Percentiles rank a stretch among this genome's conserved stretches.
Conservation (phyloP, 2,329 filamentous ascomycete species). For the Hymenoscyphus fraxineus region DNA sequence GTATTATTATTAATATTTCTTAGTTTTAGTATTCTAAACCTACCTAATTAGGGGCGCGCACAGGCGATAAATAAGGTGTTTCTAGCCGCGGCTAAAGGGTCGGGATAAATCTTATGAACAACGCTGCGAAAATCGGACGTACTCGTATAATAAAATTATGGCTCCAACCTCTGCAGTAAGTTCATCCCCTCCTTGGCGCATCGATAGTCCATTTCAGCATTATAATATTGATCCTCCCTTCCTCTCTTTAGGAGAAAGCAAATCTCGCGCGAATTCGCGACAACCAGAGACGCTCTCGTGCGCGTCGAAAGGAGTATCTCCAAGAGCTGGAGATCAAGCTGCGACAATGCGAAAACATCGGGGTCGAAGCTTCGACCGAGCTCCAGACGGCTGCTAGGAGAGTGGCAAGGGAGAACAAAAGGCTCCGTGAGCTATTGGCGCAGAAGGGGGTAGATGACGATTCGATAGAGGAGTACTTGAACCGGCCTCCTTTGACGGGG, state of each 20-base stretch:
- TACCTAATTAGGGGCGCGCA: too few relatives aligned
- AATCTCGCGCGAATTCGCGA: constrained; percentile 62
- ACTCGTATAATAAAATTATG: background rate
- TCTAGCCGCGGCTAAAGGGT: too few relatives aligned
- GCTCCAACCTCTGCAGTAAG: background rate
- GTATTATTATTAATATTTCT: too few relatives aligned
- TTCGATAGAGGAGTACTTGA: constrained; percentile 42
- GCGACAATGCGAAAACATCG: constrained; percentile 59
- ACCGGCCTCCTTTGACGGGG: constrained; percentile 15
- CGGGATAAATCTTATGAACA: background rate
- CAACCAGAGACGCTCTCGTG: constrained; percentile 73
- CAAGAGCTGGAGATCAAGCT: constrained; percentile 64
- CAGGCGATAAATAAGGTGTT: too few relatives aligned
- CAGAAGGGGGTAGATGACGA: constrained; percentile 54
- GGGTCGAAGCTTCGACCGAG: constrained; percentile 66
- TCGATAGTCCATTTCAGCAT: background rate
- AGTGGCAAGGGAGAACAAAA: constrained; percentile 67
- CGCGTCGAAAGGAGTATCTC: constrained; percentile 69
- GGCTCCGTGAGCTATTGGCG: constrained; percentile 56
- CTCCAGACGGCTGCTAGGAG: constrained; percentile 66
- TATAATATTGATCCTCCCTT: background rate
- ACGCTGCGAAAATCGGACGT: background rate
- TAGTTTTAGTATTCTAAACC: too few relatives aligned
- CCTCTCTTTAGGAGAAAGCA: constrained; percentile 27
- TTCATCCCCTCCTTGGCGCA: background rate